Conservation (phyloP, 371 early-diverging fungal species). For the Mycotypha africana region DNA sequence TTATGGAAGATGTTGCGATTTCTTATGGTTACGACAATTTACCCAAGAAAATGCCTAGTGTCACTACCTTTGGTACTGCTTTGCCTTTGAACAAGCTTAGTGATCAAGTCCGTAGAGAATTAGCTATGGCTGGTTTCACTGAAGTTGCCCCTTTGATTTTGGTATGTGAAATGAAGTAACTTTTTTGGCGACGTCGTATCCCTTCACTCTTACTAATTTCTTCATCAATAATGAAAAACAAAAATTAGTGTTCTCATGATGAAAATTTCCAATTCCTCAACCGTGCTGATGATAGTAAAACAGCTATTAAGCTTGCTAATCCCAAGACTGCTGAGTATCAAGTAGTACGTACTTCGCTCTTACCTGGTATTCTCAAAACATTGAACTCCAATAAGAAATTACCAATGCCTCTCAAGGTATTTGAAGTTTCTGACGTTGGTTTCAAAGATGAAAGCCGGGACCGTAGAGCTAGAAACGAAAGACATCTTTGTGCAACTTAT, state of each 20-base stretch:
- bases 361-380: slow-evolving; percentile 98
- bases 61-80: slow-evolving; percentile 86
- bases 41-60: slow-evolving; percentile 71
- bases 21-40: slow-evolving; percentile 99
- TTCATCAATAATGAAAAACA: too few species aligned
- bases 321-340: slow-evolving; percentile 96
- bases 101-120: slow-evolving; percentile 85
- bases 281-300: slow-evolving; percentile 66
- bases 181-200: background rate
- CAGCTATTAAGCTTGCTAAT: slow-evolving; percentile 91
- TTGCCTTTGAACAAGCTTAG: slow-evolving; percentile 93
- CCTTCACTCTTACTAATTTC: background rate
- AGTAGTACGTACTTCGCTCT: slow-evolving; percentile 90
- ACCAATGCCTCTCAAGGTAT: slow-evolving; percentile 93
- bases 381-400: slow-evolving; percentile 88
- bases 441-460: slow-evolving; percentile 78
- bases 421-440: slow-evolving; percentile 97
- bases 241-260: slow-evolving; percentile 85
- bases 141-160: slow-evolving; percentile 96
- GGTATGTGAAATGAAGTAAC: slow-evolving; percentile 38
- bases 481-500: slow-evolving; percentile 87
- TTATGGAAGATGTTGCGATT: slow-evolving; percentile 99
- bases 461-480: slow-evolving; percentile 87
- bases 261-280: slow-evolving; percentile 92
- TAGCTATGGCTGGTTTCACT: slow-evolving; percentile 92